These are phyloP conservation scores for Medicago ruthenica DNA, from an alignment of 306 rosid species.

Conservation along the genomic window DNA sequence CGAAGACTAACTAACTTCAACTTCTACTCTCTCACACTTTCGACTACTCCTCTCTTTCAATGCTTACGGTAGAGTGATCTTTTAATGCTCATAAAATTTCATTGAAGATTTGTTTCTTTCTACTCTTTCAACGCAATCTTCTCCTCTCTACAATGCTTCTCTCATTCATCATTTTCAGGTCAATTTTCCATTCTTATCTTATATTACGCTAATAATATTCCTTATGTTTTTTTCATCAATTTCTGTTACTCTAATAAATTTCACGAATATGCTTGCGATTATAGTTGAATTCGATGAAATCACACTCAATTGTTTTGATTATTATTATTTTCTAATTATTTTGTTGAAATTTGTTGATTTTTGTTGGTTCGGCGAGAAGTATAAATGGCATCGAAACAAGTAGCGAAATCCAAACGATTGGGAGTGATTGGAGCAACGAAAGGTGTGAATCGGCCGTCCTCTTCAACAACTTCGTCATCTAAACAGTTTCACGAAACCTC, in stretches of 20 bases:
- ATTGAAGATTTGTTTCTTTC: constrained; percentile 65
- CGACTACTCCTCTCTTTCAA: too few species aligned
- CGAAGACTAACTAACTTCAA: too few species aligned
- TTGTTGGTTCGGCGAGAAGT: constrained; percentile 81
- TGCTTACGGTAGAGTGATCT: too few species aligned
- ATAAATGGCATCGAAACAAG: constrained; percentile 70
- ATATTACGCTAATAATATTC: not conserved
- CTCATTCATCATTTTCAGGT: constrained; percentile 61
- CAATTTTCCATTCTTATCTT: constrained; percentile 40
- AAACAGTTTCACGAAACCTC: constrained; percentile 76
- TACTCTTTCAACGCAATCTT: constrained; percentile 54
- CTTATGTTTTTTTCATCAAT: not conserved
- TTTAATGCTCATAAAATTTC: too few species aligned
- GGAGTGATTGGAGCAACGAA: constrained; percentile 47
- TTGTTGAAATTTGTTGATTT: constrained; percentile 57
- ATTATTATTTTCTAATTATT: too few species aligned
- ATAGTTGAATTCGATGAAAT: constrained; percentile 27
- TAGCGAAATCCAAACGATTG: constrained; percentile 57
- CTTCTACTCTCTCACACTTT: too few species aligned
- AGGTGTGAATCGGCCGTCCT: constrained; percentile 74
- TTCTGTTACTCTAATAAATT: too few species aligned
- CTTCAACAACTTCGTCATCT: constrained; percentile 89
- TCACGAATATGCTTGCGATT: constrained; percentile 20
- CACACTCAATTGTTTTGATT: not conserved
- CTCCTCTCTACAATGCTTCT: constrained; percentile 56